Conservation (phyloP, 192 early-diverging fungal species). For the Spinellus fusiger region DNA sequence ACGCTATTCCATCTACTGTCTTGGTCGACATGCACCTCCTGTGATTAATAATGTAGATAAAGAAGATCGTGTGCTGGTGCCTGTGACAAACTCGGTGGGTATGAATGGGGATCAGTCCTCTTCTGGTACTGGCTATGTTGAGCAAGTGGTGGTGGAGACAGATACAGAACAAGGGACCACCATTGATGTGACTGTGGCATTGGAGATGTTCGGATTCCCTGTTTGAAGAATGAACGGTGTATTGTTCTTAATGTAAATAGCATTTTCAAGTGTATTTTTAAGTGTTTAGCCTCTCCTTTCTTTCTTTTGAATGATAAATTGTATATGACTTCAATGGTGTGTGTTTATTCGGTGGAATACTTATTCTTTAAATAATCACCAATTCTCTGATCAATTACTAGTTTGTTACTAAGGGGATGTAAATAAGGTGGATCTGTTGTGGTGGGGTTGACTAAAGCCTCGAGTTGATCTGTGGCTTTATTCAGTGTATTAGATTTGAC, state of each 20-base stretch:
- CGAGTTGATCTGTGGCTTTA: not conserved
- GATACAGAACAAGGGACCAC: constrained; percentile 1
- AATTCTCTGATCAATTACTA: not conserved
- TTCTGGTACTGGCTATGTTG: constrained; percentile 10
- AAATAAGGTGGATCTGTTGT: not conserved
- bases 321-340: no score
- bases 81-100: constrained; percentile 16
- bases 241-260: no score
- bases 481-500: no score
- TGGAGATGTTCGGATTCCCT: constrained; percentile 25
- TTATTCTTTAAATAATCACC: not conserved
- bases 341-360: not conserved
- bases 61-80: constrained; percentile 28
- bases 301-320: no score
- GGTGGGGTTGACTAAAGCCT: not conserved
- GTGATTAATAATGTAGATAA: constrained; percentile 13
- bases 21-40: constrained; percentile 15
- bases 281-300: no score
- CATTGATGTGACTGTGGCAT: constrained; percentile 22
- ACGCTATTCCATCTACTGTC: constrained; percentile 24
- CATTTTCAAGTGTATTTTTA: no score
- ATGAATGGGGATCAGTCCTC: not conserved
- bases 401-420: not conserved
- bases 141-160: constrained; percentile 9
- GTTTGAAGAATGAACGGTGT: no score